Evolutionary conservation across 768 basidiomycete genomes (phyloP), one percentile per base, ranked within the genome.

Genomic region (Russula brevipes): DNA sequence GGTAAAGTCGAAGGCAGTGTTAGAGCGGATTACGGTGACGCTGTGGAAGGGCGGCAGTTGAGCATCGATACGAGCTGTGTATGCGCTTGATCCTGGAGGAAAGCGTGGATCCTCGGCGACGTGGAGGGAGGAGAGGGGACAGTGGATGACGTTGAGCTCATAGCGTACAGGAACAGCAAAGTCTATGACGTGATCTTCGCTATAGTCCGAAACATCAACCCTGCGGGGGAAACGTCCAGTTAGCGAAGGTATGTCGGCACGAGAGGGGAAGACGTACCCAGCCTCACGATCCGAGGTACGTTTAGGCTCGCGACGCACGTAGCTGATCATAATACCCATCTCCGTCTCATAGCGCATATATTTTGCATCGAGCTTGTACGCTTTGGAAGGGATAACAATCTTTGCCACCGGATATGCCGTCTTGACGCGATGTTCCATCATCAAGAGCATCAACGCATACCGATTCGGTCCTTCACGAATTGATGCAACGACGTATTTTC

Each of bases 351-450:
- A 44, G 16, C 59, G 52, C 50, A 65, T 60, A 38, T 66, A 66
- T 42, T 66, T 66, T 30, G 58, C 66, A 12, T 66, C 59, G 17
- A 68, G 19, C 30, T 66, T 56, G 46, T 68, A 68, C 30, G 67
- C 50, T 42, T 64, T 68, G 17, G 61, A 57, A 11, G 39, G 39
- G 9, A 38, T 61, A 17, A 24, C 30, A 0, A 66, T 54, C 41
- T 54, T 68, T 14, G 65, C 67, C 16, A 68, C 57, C 8, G 67
- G 67, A 45, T 68, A 68, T 4, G 55, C 61, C 7, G 39, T 64
- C 45, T 64, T 56, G 52, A 60, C 55, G 51, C 67, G 67, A 61
- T 68, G 67, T 11, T 68, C 67, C 67, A 67, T 60, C 67, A 68
- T 55, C 30, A 63, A 50, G 17, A 68, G 59, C 47, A 60, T 41